These are phyloP conservation scores for Pseudonectria buxi DNA, from an alignment of 2,329 filamentous ascomycete species.

Conservation along the genomic window DNA sequence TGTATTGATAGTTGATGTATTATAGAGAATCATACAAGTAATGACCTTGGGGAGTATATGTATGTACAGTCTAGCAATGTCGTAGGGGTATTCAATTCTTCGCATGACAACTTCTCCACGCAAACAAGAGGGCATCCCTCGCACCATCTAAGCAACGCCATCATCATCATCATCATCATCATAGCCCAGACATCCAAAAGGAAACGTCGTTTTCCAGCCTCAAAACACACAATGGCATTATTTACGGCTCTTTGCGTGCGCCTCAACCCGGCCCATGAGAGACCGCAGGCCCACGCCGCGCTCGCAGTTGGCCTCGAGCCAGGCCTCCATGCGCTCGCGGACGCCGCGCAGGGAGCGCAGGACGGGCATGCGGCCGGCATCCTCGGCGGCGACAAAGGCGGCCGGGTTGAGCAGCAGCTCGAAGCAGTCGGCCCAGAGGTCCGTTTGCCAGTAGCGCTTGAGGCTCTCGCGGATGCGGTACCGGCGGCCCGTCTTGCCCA, in stretches of 20 bases:
- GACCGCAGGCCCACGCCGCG: constrained; percentile 69
- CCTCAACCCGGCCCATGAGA: constrained; percentile 58
- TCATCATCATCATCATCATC: no score
- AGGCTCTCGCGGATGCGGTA: constrained; percentile 77
- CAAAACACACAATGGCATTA: no score
- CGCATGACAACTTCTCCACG: no score
- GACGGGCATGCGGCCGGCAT: constrained; percentile 63
- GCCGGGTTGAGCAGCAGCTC: constrained; percentile 80
- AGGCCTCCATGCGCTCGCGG: constrained; percentile 74
- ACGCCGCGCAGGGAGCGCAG: constrained; percentile 60
- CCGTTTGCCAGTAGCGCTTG: constrained; percentile 95
- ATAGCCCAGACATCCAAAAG: no score
- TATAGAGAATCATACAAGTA: no score
- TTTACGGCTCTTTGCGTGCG: constrained; percentile 32
- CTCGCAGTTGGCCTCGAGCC: constrained; percentile 76
- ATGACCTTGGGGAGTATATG: no score
- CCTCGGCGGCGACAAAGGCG: constrained; percentile 57
- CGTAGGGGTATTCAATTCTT: no score
- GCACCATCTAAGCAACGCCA: no score
- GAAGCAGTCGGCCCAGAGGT: constrained; percentile 80
- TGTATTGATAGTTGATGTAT: background rate
- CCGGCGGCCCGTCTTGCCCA: constrained; percentile 55
- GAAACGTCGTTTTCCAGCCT: no score
- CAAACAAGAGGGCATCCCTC: no score
- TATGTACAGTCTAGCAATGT: no score